Percentiles rank a stretch among this genome's conserved stretches.
These are phyloP conservation scores for Podaxis sp. DNA, from an alignment of 768 basidiomycete species.

Conservation along the genomic window DNA sequence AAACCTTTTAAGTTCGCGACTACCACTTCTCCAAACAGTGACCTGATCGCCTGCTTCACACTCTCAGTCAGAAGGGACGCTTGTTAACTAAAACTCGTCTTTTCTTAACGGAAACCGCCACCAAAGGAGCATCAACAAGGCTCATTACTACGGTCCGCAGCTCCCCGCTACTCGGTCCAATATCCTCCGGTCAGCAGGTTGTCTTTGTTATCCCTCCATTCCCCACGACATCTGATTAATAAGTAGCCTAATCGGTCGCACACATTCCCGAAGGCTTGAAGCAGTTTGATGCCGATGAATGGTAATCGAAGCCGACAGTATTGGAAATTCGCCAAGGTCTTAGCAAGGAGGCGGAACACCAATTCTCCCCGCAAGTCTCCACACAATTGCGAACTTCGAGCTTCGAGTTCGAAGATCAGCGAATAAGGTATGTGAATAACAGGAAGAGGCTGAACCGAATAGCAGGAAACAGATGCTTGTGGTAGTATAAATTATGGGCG, in stretches of 20 bases:
- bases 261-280: not conserved
- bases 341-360: not conserved
- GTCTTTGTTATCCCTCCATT: not conserved
- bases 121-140: too few species aligned
- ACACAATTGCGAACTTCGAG: not conserved
- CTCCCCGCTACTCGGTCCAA: not conserved
- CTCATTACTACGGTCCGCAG: too few species aligned
- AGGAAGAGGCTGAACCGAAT: not conserved
- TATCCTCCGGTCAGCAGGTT: not conserved
- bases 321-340: not conserved
- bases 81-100: too few species aligned
- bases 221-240: not conserved
- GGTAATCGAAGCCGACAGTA: not conserved
- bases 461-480: not conserved
- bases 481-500: not conserved
- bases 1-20: too few species aligned
- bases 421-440: not conserved
- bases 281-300: not conserved
- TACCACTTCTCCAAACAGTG: too few species aligned
- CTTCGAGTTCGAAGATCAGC: not conserved
- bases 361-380: not conserved
- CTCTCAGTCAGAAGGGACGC: too few species aligned
- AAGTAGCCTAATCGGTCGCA: not conserved
- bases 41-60: too few species aligned
- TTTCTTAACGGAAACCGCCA: too few species aligned